These are phyloP conservation scores for Penicillium sp. DNA, from an alignment of 2,329 filamentous ascomycete species.

Conservation along the genomic window DNA sequence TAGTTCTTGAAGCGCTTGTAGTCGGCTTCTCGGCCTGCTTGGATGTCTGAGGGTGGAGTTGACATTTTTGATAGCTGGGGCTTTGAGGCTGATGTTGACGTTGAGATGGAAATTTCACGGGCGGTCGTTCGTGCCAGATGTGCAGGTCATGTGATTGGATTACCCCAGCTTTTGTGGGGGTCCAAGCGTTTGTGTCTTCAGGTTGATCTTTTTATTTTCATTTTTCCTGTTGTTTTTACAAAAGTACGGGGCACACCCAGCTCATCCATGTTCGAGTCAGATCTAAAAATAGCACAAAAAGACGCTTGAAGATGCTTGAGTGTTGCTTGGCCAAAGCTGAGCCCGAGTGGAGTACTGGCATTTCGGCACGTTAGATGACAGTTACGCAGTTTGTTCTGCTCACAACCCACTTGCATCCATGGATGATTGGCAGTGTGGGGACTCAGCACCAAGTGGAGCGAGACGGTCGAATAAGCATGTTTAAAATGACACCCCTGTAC, in stretches of 20 bases:
- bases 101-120: constrained; percentile 22
- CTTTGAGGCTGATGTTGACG: neutral
- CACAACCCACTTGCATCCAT: neutral
- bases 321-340: constrained; percentile 6
- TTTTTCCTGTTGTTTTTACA: neutral
- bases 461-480: neutral
- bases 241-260: too few species aligned
- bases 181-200: neutral
- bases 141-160: constrained; percentile 18
- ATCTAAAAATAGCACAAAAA: too few species aligned
- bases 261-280: too few species aligned
- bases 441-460: neutral
- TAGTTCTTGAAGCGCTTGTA: constrained; percentile 44
- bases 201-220: neutral
- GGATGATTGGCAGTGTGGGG: neutral
- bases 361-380: neutral
- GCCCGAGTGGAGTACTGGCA: neutral
- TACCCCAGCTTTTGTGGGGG: neutral
- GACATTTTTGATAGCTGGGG: constrained; percentile 10
- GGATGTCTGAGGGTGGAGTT: constrained; percentile 8
- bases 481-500: too few species aligned
- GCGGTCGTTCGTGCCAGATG: neutral
- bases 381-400: too few species aligned
- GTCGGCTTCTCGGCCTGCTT: constrained; percentile 34
- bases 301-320: too few species aligned